phyloP scores from a whole-genome alignment of 2,329 filamentous ascomycete genomes.

The Fusarium dimerum region DNA sequence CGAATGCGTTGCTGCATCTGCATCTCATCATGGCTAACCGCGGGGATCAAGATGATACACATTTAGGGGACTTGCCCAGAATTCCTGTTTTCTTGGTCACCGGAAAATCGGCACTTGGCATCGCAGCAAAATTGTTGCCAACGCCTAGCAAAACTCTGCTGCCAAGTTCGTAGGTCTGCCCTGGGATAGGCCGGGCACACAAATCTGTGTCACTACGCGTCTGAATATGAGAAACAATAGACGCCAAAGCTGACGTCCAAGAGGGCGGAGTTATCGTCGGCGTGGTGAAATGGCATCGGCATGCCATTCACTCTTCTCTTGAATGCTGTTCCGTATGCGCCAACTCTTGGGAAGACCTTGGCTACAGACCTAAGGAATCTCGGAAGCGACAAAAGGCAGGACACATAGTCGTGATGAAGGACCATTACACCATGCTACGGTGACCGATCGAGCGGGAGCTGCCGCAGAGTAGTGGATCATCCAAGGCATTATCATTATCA shows the following conservation, averaged over 20 bases:
- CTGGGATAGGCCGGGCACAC: conserved; percentile 2
- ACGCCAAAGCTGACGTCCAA: conserved; percentile 7
- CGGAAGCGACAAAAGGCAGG: neutral
- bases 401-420: neutral
- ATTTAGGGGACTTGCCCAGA: conserved; percentile 5
- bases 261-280: conserved; percentile 1
- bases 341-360: conserved; percentile 7
- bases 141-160: conserved; percentile 3
- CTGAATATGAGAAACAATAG: conserved; percentile 6
- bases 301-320: neutral
- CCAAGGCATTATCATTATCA: conserved; percentile 32
- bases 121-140: conserved; percentile 15
- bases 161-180: conserved; percentile 1
- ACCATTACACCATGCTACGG: neutral
- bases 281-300: conserved; percentile 9
- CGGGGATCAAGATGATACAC: conserved; percentile 9
- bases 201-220: neutral
- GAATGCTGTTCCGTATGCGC: neutral
- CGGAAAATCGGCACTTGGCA: conserved; percentile 23
- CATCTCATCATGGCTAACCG: conserved; percentile 10
- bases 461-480: conserved; percentile 13
- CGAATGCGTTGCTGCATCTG: neutral
- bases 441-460: neutral
- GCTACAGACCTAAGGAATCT: conserved; percentile 1
- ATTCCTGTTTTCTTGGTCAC: conserved; percentile 8